Evolutionary conservation across 768 basidiomycete genomes (phyloP).

Genomic region (Phaeotremella fagi): DNA sequence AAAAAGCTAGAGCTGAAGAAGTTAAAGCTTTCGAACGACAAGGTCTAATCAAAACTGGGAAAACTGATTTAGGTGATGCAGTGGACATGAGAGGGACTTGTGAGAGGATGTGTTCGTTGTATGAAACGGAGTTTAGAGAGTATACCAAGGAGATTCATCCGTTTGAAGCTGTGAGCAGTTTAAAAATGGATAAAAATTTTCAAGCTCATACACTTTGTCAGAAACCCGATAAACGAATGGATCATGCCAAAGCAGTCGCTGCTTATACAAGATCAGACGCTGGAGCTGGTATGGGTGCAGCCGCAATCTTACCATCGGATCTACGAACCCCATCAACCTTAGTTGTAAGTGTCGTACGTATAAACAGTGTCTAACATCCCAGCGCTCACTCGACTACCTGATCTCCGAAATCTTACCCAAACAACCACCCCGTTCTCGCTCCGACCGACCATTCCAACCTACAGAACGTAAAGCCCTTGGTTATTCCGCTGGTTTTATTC

Average conservation of each 20-base stretch:
- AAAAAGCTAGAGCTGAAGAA: conserved; percentile 45
- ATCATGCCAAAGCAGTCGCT: conserved; percentile 84
- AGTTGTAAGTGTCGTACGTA: conserved; percentile 53
- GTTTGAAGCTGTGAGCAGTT: conserved; percentile 51
- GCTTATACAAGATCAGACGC: conserved; percentile 86
- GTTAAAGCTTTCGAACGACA: conserved; percentile 59
- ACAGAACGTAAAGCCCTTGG: conserved; percentile 51
- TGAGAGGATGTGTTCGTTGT: conserved; percentile 87
- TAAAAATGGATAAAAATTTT: conserved; percentile 57
- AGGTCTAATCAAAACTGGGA: conserved; percentile 83
- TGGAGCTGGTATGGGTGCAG: conserved; percentile 57
- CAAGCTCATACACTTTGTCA: conserved; percentile 8
- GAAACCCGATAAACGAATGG: conserved; percentile 56
- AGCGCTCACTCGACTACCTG: conserved; percentile 88
- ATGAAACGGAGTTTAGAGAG: conserved; percentile 85
- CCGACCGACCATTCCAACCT: background rate
- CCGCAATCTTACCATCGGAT: conserved; percentile 82
- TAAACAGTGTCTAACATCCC: background rate
- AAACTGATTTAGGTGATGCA: conserved; percentile 77
- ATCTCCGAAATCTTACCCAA: conserved; percentile 71
- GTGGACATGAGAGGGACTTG: conserved; percentile 92
- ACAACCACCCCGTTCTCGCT: conserved; percentile 52
- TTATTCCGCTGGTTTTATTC: conserved; percentile 60
- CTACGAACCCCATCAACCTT: conserved; percentile 80
- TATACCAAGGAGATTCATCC: conserved; percentile 75